Evolutionary conservation across 768 basidiomycete species (phyloP).

Genomic region (Termitomyces heimii): DNA sequence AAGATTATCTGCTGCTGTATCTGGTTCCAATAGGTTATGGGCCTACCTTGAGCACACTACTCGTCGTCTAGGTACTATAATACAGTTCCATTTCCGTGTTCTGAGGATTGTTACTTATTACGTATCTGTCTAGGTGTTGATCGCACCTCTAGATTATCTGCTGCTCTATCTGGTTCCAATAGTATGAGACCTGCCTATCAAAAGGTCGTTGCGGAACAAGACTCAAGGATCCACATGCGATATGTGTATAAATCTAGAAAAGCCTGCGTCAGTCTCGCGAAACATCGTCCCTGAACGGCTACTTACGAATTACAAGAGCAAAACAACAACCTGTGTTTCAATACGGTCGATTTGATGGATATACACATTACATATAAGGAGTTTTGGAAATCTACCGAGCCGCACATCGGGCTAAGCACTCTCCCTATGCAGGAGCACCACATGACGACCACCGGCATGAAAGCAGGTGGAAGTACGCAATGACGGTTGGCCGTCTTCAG

Average conservation of each 20-base stretch:
- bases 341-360: not conserved
- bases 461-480: not conserved
- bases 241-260: constrained; percentile 34
- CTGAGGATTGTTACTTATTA: no score
- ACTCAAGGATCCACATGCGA: constrained; percentile 43
- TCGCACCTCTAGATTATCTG: no score
- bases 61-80: no score
- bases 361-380: no score
- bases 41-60: no score
- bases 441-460: not conserved
- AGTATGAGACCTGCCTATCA: not conserved
- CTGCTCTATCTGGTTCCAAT: no score
- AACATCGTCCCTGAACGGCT: not conserved
- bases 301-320: constrained; percentile 39
- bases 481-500: not conserved
- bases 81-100: no score
- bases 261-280: not conserved
- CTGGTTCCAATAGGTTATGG: no score
- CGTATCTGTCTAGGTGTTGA: no score
- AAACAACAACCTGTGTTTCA: constrained; percentile 28
- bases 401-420: not conserved
- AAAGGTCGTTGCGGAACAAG: not conserved
- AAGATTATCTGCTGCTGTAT: no score
- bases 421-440: not conserved
- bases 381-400: not conserved